Percentiles rank a stretch among this genome's conserved stretches.
These are phyloP conservation scores for Auriscalpium vulgare DNA, from an alignment of 768 basidiomycete genomes.

Conservation along the genomic window DNA sequence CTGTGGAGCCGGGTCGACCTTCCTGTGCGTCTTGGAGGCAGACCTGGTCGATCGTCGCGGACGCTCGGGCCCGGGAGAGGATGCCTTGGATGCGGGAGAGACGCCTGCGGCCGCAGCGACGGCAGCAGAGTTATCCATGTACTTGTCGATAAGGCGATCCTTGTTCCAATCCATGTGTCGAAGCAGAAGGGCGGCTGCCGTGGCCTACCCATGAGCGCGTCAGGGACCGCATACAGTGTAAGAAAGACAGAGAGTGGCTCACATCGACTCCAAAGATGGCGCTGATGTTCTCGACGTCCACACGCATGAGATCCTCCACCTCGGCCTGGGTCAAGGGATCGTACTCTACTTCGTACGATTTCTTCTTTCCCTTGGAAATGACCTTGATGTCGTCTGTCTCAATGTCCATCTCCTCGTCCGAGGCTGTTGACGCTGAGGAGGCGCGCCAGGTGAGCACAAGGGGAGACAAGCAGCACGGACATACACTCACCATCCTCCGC, in stretches of 20 bases:
- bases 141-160: slow-evolving; percentile 91
- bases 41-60: slow-evolving; percentile 22
- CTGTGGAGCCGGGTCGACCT: slow-evolving; percentile 24
- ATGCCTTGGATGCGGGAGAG: slow-evolving; percentile 33
- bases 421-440: slow-evolving; percentile 34
- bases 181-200: slow-evolving; percentile 69
- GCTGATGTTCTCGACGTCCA: slow-evolving; percentile 80
- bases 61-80: slow-evolving; percentile 21
- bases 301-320: slow-evolving; percentile 71
- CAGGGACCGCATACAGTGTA: background rate
- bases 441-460: slow-evolving; percentile 14
- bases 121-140: slow-evolving; percentile 82
- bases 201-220: slow-evolving; percentile 33
- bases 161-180: slow-evolving; percentile 91
- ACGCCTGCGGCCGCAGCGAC: slow-evolving; percentile 75
- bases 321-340: slow-evolving; percentile 63
- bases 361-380: slow-evolving; percentile 43
- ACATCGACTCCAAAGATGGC: slow-evolving; percentile 83
- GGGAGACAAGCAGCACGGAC: slow-evolving; percentile 13
- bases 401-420: slow-evolving; percentile 65
- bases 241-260: background rate
- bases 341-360: slow-evolving; percentile 83
- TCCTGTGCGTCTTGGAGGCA: slow-evolving; percentile 17
- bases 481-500: slow-evolving; percentile 45
- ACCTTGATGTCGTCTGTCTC: slow-evolving; percentile 60